Evolutionary conservation across 1,284 basidiomycete genomes (phyloP).

Genomic region (Earliella scabrosa): DNA sequence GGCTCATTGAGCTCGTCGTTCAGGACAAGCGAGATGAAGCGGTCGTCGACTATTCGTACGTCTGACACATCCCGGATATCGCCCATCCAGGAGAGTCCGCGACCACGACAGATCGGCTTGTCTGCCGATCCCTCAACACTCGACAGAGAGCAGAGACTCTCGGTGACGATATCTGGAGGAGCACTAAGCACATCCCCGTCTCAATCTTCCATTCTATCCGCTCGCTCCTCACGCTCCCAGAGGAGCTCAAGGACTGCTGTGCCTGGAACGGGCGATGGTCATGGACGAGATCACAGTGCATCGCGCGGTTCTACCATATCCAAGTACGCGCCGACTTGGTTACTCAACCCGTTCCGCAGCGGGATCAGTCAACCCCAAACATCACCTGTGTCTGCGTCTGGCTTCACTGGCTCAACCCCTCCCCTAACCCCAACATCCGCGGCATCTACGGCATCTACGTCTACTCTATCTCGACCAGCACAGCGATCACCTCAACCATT

Average conservation of each 20-base stretch:
- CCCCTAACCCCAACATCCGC: slow-evolving; percentile 12
- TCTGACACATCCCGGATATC: slow-evolving; percentile 49
- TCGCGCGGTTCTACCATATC: slow-evolving; percentile 51
- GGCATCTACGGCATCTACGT: slow-evolving; percentile 6
- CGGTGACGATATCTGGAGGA: slow-evolving; percentile 37
- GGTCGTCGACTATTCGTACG: slow-evolving; percentile 49
- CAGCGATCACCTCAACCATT: slow-evolving; percentile 46
- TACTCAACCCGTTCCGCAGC: slow-evolving; percentile 74
- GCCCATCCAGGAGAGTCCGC: slow-evolving; percentile 74
- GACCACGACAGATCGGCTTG: slow-evolving; percentile 49
- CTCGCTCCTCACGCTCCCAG: slow-evolving; percentile 47
- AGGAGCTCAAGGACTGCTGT: slow-evolving; percentile 24
- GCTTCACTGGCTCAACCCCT: slow-evolving; percentile 32
- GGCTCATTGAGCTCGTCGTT: slow-evolving; percentile 36
- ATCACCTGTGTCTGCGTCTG: slow-evolving; percentile 54
- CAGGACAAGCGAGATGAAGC: slow-evolving; percentile 36
- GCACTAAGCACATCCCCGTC: slow-evolving; percentile 70
- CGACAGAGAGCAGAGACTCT: slow-evolving; percentile 37
- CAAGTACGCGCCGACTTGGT: slow-evolving; percentile 72
- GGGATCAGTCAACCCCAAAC: slow-evolving; percentile 64
- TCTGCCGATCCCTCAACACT: slow-evolving; percentile 43
- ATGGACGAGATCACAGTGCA: slow-evolving; percentile 29
- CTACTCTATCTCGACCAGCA: background rate
- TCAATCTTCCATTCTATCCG: slow-evolving; percentile 64
- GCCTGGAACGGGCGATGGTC: slow-evolving; percentile 36